These are phyloP conservation scores for Epichloe coenophiala DNA, from an alignment of 2,329 filamentous ascomycete species.

Conservation along the genomic window DNA sequence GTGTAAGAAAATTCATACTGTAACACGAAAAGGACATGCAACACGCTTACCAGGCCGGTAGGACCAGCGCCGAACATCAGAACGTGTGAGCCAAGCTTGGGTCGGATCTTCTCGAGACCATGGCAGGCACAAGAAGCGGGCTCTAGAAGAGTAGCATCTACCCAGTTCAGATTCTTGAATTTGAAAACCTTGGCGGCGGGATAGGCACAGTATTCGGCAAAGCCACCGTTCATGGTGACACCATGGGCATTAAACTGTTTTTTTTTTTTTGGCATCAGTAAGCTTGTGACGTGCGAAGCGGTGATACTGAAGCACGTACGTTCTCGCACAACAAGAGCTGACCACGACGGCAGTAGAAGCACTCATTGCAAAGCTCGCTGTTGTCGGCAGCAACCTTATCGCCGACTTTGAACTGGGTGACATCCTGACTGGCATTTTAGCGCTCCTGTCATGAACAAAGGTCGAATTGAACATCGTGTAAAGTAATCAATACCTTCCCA, in stretches of 20 bases:
- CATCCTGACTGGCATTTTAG: slow-evolving; percentile 24
- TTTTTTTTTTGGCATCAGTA: background rate
- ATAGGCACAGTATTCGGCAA: slow-evolving; percentile 53
- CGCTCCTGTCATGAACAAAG: background rate
- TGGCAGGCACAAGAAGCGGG: slow-evolving; percentile 60
- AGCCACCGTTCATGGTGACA: slow-evolving; percentile 56
- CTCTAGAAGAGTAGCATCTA: slow-evolving; percentile 59
- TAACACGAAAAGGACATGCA: background rate
- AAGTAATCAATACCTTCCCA: slow-evolving; percentile 22
- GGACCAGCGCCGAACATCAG: slow-evolving; percentile 55
- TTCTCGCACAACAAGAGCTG: slow-evolving; percentile 56
- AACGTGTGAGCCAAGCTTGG: slow-evolving; percentile 50
- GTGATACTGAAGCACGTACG: slow-evolving; percentile 10
- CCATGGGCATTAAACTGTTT: slow-evolving; percentile 47
- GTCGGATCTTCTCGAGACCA: slow-evolving; percentile 54
- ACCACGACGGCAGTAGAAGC: slow-evolving; percentile 60
- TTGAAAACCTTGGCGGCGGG: slow-evolving; percentile 46
- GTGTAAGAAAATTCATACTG: background rate
- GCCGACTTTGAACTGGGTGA: slow-evolving; percentile 46
- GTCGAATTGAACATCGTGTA: too few species aligned
- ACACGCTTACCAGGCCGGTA: slow-evolving; percentile 41
- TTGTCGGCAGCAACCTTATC: slow-evolving; percentile 53
- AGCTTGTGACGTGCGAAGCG: background rate
- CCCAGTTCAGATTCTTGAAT: slow-evolving; percentile 49
- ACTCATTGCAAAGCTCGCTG: slow-evolving; percentile 55